Conservation (phyloP, 73 alveolate genomes). For the Uronychia setigera region DNA sequence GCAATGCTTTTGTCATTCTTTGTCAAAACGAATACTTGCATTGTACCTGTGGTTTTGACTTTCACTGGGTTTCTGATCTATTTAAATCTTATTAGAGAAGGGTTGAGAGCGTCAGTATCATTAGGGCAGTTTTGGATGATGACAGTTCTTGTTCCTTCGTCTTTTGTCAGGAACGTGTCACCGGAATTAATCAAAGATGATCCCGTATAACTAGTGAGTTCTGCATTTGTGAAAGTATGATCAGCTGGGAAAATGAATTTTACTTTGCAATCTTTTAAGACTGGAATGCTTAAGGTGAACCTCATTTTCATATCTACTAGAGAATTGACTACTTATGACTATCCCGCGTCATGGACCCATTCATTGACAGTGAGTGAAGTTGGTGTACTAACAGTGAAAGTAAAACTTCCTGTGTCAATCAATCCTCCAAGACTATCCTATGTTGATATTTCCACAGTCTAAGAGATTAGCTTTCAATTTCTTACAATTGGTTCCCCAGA, state of each 20-base stretch:
- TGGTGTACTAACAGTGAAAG: not conserved
- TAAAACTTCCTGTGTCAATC: not conserved
- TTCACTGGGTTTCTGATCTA: not conserved
- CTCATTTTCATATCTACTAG: not conserved
- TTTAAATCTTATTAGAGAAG: not conserved
- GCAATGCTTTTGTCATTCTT: not conserved
- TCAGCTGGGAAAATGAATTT: not conserved
- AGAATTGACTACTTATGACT: not conserved
- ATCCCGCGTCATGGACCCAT: not conserved
- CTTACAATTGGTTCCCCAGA: not conserved
- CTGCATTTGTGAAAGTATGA: not conserved
- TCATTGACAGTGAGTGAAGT: not conserved
- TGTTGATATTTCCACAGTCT: not conserved
- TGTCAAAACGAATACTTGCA: not conserved
- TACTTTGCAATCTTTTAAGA: not conserved
- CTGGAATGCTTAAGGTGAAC: not conserved
- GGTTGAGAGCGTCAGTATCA: not conserved
- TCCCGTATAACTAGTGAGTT: not conserved
- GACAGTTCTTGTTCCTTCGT: not conserved
- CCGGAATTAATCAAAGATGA: not conserved
- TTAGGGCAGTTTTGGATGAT: not conserved
- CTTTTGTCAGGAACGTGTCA: not conserved
- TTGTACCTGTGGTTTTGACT: not conserved
- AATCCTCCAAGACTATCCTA: not conserved
- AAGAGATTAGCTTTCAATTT: not conserved